phyloP scores from a whole-genome alignment of 768 basidiomycete genomes.

The Lentinus brumalis region DNA sequence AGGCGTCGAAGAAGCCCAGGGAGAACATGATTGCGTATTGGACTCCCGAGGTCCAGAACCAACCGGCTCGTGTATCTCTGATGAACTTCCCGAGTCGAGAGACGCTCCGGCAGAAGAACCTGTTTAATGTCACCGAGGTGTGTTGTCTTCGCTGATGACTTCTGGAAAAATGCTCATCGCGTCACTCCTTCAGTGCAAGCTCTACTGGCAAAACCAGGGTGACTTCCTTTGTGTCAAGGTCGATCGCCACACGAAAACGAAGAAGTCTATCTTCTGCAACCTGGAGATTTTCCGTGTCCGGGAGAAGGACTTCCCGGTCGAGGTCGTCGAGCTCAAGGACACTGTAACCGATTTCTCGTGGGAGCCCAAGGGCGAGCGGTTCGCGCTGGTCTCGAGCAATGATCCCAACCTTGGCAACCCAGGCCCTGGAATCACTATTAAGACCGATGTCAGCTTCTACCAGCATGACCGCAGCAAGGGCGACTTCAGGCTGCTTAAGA shows the following conservation, averaged over 20 bases:
- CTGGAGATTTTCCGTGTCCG: conserved; percentile 96
- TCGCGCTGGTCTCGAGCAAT: conserved; percentile 91
- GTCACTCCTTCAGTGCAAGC: conserved; percentile 73
- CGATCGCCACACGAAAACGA: conserved; percentile 97
- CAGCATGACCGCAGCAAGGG: conserved; percentile 91
- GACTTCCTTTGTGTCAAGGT: conserved; percentile 99
- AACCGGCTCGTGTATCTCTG: conserved; percentile 95
- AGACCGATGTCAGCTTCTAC: conserved; percentile 96
- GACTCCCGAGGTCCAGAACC: conserved; percentile 95
- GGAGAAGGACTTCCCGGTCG: conserved; percentile 97
- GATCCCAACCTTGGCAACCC: conserved; percentile 93
- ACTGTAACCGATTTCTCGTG: conserved; percentile 95
- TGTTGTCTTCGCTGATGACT: conserved; percentile 26
- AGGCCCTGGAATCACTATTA: conserved; percentile 89
- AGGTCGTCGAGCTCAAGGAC: conserved; percentile 97
- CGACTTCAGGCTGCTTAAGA: conserved; percentile 88
- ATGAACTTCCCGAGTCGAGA: conserved; percentile 84
- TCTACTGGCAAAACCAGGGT: conserved; percentile 98
- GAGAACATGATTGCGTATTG: conserved; percentile 98
- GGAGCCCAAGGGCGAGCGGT: conserved; percentile 98
- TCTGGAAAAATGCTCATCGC: not conserved
- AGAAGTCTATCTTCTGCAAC: conserved; percentile 98
- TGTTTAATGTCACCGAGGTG: conserved; percentile 98
- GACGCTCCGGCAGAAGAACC: conserved; percentile 89
- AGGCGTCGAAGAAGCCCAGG: conserved; percentile 58